A percentile compares a stretch with the other conserved stretches of the same genome.
These are phyloP conservation scores for Trametes punicea DNA, from an alignment of 768 basidiomycete genomes.

Conservation along the genomic window DNA sequence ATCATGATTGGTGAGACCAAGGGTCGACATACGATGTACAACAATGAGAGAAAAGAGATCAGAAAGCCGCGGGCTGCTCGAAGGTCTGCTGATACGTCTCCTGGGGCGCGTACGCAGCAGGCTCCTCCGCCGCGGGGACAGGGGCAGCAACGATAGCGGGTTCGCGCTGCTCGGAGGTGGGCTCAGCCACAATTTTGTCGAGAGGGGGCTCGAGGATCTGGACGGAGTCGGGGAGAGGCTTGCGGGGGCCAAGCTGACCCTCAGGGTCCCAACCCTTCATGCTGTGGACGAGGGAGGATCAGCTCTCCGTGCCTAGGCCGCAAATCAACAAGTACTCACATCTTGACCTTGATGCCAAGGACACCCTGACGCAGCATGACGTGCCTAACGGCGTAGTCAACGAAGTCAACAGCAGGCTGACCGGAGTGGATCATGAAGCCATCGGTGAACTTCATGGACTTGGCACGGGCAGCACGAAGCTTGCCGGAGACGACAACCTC, in stretches of 20 bases:
- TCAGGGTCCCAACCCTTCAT: constrained; percentile 98
- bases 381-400: constrained; percentile 97
- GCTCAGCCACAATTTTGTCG: constrained; percentile 87
- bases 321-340: constrained; percentile 48
- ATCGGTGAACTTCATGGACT: constrained; percentile 99
- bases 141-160: constrained; percentile 48
- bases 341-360: constrained; percentile 99
- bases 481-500: constrained; percentile 99
- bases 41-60: constrained; percentile 27
- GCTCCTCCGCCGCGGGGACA: constrained; percentile 52
- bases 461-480: constrained; percentile 98
- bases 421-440: constrained; percentile 99
- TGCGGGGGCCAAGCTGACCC: constrained; percentile 83
- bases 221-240: constrained; percentile 94
- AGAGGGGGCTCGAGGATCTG: constrained; percentile 84
- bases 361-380: constrained; percentile 98
- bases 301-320: not conserved
- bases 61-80: constrained; percentile 50
- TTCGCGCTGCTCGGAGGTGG: constrained; percentile 86
- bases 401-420: constrained; percentile 95
- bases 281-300: constrained; percentile 42
- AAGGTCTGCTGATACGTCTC: constrained; percentile 38
- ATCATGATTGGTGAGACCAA: constrained; percentile 13
- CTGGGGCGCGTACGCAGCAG: constrained; percentile 30
- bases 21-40: constrained; percentile 12